Percentiles rank a stretch among this genome's conserved stretches.
Conservation (phyloP, 371 early-diverging fungal species). For the Mucor irregularis region DNA sequence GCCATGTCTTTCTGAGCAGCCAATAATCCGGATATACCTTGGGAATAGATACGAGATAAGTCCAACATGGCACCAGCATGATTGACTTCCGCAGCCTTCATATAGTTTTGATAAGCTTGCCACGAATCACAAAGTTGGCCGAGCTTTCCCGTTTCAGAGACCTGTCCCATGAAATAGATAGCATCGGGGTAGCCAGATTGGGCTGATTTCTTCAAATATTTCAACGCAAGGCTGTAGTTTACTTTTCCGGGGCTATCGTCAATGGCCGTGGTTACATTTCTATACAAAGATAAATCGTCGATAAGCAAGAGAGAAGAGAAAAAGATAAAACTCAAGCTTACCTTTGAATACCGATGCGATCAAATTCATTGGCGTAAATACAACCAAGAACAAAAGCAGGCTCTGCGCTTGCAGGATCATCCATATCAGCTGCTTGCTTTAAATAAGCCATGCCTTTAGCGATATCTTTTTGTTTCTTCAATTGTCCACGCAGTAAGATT, state of each 20-base stretch:
- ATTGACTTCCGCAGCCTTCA: slow-evolving; percentile 13
- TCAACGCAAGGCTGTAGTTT: slow-evolving; percentile 7
- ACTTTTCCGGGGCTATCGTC: neutral
- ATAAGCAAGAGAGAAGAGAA: no score
- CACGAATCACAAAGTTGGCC: slow-evolving; percentile 14
- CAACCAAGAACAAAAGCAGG: slow-evolving; percentile 21
- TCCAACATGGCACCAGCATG: slow-evolving; percentile 24
- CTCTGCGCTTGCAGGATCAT: slow-evolving; percentile 3
- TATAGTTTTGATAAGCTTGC: slow-evolving; percentile 15
- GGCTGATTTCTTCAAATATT: slow-evolving; percentile 17
- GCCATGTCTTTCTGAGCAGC: slow-evolving; percentile 28
- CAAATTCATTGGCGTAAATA: slow-evolving; percentile 17
- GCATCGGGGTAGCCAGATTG: slow-evolving; percentile 22
- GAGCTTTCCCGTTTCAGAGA: slow-evolving; percentile 9
- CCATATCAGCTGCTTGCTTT: slow-evolving; percentile 10
- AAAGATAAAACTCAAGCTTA: neutral
- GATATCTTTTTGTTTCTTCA: slow-evolving; percentile 5
- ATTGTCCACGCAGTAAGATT: slow-evolving; percentile 13
- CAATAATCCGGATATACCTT: slow-evolving; percentile 12
- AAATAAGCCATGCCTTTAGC: slow-evolving; percentile 8
- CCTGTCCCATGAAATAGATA: slow-evolving; percentile 23
- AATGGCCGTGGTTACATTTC: neutral
- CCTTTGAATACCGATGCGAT: slow-evolving; percentile 20
- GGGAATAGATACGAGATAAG: slow-evolving; percentile 11
- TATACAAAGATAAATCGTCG: neutral